These are phyloP conservation scores for Saxispiralis lemnorum DNA, from an alignment of 495 filamentous ascomycete genomes.

Conservation along the genomic window DNA sequence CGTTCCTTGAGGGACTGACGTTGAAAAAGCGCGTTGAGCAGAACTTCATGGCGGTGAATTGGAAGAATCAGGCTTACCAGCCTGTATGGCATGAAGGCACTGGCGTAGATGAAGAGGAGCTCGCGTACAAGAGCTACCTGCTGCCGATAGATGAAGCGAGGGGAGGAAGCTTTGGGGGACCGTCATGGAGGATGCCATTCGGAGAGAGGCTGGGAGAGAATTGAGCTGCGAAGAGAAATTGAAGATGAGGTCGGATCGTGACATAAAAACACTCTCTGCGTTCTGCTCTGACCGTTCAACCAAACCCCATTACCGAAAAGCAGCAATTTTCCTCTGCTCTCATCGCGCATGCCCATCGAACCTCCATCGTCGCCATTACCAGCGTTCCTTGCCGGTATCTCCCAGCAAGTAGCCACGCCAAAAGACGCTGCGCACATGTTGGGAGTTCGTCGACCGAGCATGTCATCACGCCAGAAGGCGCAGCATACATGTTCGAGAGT, in stretches of 20 bases:
- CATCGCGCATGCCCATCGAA: no score
- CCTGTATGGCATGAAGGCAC: slow-evolving; percentile 27
- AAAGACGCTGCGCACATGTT: no score
- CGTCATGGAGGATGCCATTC: slow-evolving; percentile 27
- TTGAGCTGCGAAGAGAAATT: slow-evolving; percentile 19
- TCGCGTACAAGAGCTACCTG: slow-evolving; percentile 25
- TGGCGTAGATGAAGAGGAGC: slow-evolving; percentile 31
- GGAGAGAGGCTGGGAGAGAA: slow-evolving; percentile 27
- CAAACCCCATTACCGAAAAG: no score
- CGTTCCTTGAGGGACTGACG: slow-evolving; percentile 21
- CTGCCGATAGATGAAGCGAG: slow-evolving; percentile 27
- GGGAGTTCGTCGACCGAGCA: no score
- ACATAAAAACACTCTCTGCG: no score
- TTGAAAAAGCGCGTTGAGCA: slow-evolving; percentile 22
- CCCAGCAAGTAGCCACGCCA: no score
- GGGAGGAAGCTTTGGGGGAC: slow-evolving; percentile 22
- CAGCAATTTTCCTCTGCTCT: no score
- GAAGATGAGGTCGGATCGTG: slow-evolving; percentile 7
- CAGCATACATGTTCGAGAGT: no score
- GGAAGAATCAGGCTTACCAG: slow-evolving; percentile 20
- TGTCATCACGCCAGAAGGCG: no score
- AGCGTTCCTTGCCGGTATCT: no score
- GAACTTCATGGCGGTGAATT: slow-evolving; percentile 14
- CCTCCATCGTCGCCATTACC: no score
- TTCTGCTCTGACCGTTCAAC: no score